Percentiles rank a stretch among this genome's conserved stretches.
These are phyloP conservation scores for Hapsidospora chrysogenum DNA, from an alignment of 495 filamentous ascomycete species.

Conservation along the genomic window DNA sequence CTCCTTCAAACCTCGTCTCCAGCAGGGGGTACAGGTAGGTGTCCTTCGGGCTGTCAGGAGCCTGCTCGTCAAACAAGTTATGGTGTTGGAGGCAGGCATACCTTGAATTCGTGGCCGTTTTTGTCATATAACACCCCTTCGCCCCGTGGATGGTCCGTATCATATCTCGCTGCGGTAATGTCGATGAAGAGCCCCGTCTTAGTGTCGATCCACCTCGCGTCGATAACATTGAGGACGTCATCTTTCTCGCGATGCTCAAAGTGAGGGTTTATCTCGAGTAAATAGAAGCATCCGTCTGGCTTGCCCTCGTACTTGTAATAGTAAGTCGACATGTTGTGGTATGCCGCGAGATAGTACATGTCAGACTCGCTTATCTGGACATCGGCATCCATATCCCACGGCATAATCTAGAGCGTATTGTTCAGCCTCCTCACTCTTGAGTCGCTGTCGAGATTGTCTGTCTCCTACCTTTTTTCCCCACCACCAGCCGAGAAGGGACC, in stretches of 20 bases:
- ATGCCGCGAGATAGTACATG: constrained; percentile 43
- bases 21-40: constrained; percentile 22
- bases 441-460: not conserved
- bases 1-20: constrained; percentile 42
- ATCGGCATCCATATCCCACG: constrained; percentile 63
- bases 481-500: constrained; percentile 15
- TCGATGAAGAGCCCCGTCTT: constrained; percentile 58
- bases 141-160: constrained; percentile 11
- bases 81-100: constrained; percentile 6
- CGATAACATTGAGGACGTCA: constrained; percentile 49
- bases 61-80: constrained; percentile 1
- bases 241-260: constrained; percentile 41
- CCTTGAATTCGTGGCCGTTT: constrained; percentile 22
- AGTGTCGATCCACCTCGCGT: constrained; percentile 63
- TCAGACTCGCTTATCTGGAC: constrained; percentile 51
- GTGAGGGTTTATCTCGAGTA: constrained; percentile 57
- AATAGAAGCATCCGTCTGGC: constrained; percentile 34
- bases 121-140: constrained; percentile 23
- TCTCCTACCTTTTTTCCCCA: constrained; percentile 11
- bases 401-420: constrained; percentile 32
- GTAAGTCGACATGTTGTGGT: constrained; percentile 48
- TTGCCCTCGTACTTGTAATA: constrained; percentile 29
- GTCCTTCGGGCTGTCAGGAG: constrained; percentile 9
- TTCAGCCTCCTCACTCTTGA: not conserved
- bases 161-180: constrained; percentile 33